These are phyloP conservation scores for Artomyces pyxidatus DNA, from an alignment of 768 basidiomycete genomes.

Conservation along the genomic window DNA sequence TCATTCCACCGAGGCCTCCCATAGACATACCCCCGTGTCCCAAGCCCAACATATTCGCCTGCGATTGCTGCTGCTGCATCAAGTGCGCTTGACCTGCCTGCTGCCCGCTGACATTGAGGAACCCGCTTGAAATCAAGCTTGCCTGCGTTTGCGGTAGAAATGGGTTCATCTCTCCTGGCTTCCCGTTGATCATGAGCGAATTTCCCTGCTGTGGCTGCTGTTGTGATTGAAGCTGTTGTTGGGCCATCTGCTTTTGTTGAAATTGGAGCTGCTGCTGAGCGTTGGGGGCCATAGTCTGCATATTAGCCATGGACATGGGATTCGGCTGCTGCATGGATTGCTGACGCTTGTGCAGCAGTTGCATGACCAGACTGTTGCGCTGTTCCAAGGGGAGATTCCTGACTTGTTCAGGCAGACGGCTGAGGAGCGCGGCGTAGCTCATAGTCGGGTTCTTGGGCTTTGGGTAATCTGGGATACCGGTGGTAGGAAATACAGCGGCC, in stretches of 20 bases:
- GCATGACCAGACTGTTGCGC: slow-evolving; percentile 2
- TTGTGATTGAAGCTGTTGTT: neutral
- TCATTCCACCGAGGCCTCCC: neutral
- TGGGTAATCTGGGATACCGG: slow-evolving; percentile 12
- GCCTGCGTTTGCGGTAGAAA: slow-evolving; percentile 14
- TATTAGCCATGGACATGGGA: neutral
- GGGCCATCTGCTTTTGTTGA: neutral
- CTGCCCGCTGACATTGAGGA: slow-evolving; percentile 1
- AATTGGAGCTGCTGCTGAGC: slow-evolving; percentile 2
- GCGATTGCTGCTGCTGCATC: slow-evolving; percentile 3
- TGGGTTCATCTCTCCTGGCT: slow-evolving; percentile 14
- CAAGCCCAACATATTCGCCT: slow-evolving; percentile 1
- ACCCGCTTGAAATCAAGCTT: slow-evolving; percentile 8
- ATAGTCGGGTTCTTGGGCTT: slow-evolving; percentile 1
- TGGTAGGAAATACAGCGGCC: slow-evolving; percentile 9
- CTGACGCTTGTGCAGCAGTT: slow-evolving; percentile 5
- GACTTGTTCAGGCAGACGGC: neutral
- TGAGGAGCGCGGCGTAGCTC: slow-evolving; percentile 2
- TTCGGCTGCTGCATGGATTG: neutral
- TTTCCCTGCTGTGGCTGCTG: neutral
- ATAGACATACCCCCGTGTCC: neutral
- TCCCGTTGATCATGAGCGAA: slow-evolving; percentile 6
- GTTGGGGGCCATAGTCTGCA: neutral
- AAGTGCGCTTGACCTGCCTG: neutral
- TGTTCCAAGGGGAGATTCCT: slow-evolving; percentile 2